Evolutionary conservation across 2,329 filamentous ascomycete species (phyloP).

Genomic region (Stagonosporopsis tanaceti): DNA sequence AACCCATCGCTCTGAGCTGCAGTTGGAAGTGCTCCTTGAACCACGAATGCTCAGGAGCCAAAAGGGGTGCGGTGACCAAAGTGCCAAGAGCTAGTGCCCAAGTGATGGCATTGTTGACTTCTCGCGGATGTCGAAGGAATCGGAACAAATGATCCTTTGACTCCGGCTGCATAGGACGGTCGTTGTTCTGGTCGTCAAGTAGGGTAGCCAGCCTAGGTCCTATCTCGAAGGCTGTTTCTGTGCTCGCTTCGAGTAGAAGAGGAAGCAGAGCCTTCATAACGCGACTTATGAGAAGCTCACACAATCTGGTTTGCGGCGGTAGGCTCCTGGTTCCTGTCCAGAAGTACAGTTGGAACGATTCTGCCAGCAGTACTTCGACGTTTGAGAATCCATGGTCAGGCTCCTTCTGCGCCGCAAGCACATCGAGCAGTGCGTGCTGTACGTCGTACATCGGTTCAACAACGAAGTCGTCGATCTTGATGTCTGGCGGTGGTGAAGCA

Average conservation of each 20-base stretch:
- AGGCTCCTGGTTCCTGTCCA: conserved; percentile 25
- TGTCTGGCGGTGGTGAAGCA: conserved; percentile 2
- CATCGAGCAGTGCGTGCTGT: conserved; percentile 22
- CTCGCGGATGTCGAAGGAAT: conserved; percentile 12
- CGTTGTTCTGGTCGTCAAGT: not conserved
- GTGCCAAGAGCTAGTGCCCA: conserved; percentile 31
- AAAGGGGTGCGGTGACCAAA: conserved; percentile 21
- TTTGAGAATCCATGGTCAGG: conserved; percentile 16
- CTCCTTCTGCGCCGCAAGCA: conserved; percentile 24
- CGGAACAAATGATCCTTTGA: conserved; percentile 4
- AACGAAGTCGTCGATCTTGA: conserved; percentile 23
- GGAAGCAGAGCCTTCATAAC: conserved; percentile 28
- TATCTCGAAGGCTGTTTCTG: conserved; percentile 11
- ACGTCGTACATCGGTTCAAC: conserved; percentile 29
- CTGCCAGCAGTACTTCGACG: conserved; percentile 27
- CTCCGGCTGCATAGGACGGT: not conserved
- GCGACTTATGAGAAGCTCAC: conserved; percentile 27
- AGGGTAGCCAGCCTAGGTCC: not conserved
- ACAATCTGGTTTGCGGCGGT: conserved; percentile 28
- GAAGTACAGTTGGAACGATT: conserved; percentile 30
- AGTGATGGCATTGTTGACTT: conserved; percentile 24
- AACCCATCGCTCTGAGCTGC: conserved; percentile 20
- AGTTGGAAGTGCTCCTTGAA: conserved; percentile 25
- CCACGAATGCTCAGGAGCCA: conserved; percentile 27
- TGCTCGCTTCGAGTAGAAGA: conserved; percentile 17